Conservation (phyloP, 306 rosid species). For the Datisca glomerata region DNA sequence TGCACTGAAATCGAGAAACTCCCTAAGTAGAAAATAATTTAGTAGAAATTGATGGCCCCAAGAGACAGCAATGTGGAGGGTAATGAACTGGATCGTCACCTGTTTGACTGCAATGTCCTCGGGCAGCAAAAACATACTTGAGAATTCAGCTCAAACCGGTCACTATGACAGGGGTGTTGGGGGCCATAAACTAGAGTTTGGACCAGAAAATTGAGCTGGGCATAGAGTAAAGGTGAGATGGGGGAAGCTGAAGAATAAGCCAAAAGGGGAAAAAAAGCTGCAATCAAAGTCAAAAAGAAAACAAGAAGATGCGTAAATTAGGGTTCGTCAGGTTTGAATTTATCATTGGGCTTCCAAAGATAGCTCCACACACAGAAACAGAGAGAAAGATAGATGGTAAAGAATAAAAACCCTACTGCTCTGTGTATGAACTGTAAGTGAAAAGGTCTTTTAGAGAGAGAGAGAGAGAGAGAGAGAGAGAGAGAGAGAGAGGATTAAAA, state of each 20-base stretch:
- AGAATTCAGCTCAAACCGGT: constrained; percentile 35
- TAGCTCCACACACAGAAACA: constrained; percentile 14
- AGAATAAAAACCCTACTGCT: constrained; percentile 43
- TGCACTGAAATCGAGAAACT: constrained; percentile 39
- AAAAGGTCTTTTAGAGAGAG: constrained; percentile 13
- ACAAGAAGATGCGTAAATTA: constrained; percentile 15
- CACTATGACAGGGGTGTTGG: constrained; percentile 13
- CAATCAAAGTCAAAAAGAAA: constrained; percentile 15
- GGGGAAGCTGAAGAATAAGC: constrained; percentile 6
- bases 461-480: not conserved
- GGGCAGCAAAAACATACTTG: constrained; percentile 37
- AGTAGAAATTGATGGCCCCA: no score
- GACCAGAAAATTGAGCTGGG: constrained; percentile 26
- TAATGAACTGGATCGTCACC: constrained; percentile 15
- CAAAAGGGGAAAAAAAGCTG: constrained; percentile 31
- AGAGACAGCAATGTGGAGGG: constrained; percentile 7
- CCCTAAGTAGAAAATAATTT: no score
- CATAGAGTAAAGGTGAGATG: constrained; percentile 10
- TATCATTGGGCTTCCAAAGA: constrained; percentile 25
- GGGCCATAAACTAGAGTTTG: constrained; percentile 29
- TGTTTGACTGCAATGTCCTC: constrained; percentile 19
- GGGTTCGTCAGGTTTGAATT: constrained; percentile 27
- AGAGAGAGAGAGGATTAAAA: constrained; percentile 1
- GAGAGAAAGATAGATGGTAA: constrained; percentile 11
- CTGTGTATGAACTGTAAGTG: constrained; percentile 19